phyloP scores from a whole-genome alignment of 352 stramenopile genomes.

The Pilasporangium apinafurcum region DNA sequence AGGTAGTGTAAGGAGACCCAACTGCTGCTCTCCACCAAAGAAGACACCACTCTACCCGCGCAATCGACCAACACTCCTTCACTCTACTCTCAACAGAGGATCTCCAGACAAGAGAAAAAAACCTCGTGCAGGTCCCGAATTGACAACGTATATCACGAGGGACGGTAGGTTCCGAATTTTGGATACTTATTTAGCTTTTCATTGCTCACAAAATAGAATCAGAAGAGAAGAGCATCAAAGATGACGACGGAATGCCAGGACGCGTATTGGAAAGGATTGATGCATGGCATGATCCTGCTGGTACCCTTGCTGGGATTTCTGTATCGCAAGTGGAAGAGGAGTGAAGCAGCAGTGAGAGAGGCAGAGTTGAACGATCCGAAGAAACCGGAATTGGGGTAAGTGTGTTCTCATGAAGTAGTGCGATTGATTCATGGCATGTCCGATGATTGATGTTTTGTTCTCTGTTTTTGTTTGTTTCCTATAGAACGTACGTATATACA shows the following conservation, averaged over 20 bases:
- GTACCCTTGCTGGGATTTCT: constrained; percentile 37
- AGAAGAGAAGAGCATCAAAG: not conserved
- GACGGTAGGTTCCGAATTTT: not conserved
- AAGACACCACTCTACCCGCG: no score
- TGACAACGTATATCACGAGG: not conserved
- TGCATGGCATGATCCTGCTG: constrained; percentile 42
- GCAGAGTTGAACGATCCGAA: constrained; percentile 6
- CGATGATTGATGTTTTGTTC: not conserved
- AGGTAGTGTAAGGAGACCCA: no score
- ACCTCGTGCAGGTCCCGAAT: constrained; percentile 5
- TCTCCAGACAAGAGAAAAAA: not conserved
- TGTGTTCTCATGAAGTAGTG: not conserved
- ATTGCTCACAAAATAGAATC: not conserved
- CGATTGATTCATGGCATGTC: constrained; percentile 7
- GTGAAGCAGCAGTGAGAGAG: not conserved
- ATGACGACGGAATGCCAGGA: not conserved
- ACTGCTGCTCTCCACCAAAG: no score
- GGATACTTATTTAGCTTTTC: not conserved
- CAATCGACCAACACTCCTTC: no score
- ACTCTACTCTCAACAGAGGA: no score
- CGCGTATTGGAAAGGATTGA: constrained; percentile 43
- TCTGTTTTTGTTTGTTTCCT: not conserved
- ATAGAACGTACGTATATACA: constrained; percentile 31
- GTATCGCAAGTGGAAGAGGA: constrained; percentile 37
- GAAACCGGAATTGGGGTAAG: constrained; percentile 37